phyloP scores from a whole-genome alignment of 345 rosid genomes.

The Populus tremula region DNA sequence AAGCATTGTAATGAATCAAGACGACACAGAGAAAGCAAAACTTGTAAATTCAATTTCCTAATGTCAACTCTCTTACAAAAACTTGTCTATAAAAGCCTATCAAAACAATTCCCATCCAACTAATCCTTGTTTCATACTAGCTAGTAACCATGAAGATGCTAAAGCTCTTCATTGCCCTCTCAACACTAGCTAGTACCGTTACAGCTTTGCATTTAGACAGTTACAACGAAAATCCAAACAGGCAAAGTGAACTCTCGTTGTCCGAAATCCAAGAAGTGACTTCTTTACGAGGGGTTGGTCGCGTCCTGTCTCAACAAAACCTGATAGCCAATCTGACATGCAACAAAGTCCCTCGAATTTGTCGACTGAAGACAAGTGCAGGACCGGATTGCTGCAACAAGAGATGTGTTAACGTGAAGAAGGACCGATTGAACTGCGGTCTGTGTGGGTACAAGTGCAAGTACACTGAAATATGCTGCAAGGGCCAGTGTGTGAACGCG shows the following conservation, averaged over 20 bases:
- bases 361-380: constrained; percentile 23
- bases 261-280: constrained; percentile 6
- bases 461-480: constrained; percentile 22
- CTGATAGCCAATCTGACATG: background rate
- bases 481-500: constrained; percentile 30
- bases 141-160: constrained; percentile 7
- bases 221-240: background rate
- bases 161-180: constrained; percentile 8
- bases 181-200: background rate
- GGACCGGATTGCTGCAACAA: constrained; percentile 41
- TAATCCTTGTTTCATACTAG: background rate
- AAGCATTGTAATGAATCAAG: constrained; percentile 19
- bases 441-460: constrained; percentile 35
- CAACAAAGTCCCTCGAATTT: constrained; percentile 20
- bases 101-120: background rate
- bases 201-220: background rate
- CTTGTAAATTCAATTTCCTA: constrained; percentile 16
- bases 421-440: constrained; percentile 28
- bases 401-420: constrained; percentile 32
- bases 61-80: constrained; percentile 14
- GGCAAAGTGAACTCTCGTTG: background rate
- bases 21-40: constrained; percentile 13
- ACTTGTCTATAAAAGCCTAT: background rate
- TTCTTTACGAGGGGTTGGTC: constrained; percentile 14
- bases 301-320: background rate